Conservation (phyloP, 805 yeast species). For the Kodamaea laetipori region DNA sequence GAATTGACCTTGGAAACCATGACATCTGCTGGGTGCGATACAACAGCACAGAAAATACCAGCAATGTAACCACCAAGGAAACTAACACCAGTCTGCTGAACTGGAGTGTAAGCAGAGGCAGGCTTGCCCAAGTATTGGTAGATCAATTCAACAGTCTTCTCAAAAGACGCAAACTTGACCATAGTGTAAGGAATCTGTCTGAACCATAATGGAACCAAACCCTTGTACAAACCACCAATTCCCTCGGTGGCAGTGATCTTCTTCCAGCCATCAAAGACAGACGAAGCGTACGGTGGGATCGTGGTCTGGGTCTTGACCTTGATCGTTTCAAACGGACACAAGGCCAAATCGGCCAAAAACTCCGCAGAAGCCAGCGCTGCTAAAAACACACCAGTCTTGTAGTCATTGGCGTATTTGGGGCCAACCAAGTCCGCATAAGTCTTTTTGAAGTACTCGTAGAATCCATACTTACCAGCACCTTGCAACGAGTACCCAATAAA, state of each 20-base stretch:
- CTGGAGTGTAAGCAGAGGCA: constrained; percentile 65
- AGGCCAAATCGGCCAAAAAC: constrained; percentile 82
- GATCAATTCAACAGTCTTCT: constrained; percentile 81
- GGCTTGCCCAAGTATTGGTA: constrained; percentile 73
- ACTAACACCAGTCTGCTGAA: constrained; percentile 91
- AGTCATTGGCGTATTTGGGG: constrained; percentile 56
- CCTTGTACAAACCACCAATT: constrained; percentile 76
- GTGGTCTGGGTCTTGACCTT: constrained; percentile 94
- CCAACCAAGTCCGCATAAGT: constrained; percentile 70
- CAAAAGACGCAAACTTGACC: constrained; percentile 96
- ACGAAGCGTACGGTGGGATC: constrained; percentile 76
- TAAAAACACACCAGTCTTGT: constrained; percentile 73
- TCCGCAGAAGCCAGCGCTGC: constrained; percentile 94
- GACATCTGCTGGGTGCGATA: constrained; percentile 98
- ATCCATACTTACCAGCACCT: constrained; percentile 97
- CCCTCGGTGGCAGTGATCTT: constrained; percentile 72
- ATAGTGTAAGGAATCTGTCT: constrained; percentile 98
- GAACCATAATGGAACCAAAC: constrained; percentile 89
- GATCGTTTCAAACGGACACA: constrained; percentile 95
- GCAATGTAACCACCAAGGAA: constrained; percentile 96
- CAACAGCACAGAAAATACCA: constrained; percentile 93
- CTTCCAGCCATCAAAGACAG: constrained; percentile 65
- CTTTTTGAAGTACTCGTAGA: constrained; percentile 89
- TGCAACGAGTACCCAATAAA: constrained; percentile 90
- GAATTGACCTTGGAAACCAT: constrained; percentile 92